Evolutionary conservation across 352 stramenopile species (phyloP).

Genomic region (Pythium aphanidermatum): DNA sequence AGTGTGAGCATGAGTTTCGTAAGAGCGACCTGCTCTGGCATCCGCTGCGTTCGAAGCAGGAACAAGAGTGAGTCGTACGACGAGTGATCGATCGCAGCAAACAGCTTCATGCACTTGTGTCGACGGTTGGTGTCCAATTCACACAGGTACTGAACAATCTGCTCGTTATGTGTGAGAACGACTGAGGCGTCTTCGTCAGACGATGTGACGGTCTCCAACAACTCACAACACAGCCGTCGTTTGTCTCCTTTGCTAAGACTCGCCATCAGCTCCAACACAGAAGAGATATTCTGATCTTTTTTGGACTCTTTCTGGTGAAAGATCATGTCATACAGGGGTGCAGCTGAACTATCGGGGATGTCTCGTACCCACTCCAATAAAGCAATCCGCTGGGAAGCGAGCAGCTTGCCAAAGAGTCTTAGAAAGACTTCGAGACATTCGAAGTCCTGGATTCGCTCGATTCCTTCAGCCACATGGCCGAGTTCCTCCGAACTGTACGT

Average conservation of each 20-base stretch:
- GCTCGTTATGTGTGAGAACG: conserved; percentile 20
- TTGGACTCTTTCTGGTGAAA: conserved; percentile 14
- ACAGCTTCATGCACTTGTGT: conserved; percentile 46
- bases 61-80: conserved; percentile 35
- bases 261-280: conserved; percentile 37
- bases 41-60: conserved; percentile 46
- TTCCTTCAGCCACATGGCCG: conserved; percentile 26
- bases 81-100: conserved; percentile 26
- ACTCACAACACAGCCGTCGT: conserved; percentile 18
- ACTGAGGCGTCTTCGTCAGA: neutral
- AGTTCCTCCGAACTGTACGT: conserved; percentile 31
- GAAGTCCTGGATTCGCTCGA: conserved; percentile 25
- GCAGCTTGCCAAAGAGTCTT: conserved; percentile 27
- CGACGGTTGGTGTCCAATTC: conserved; percentile 24
- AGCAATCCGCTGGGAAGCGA: conserved; percentile 16
- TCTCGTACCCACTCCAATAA: conserved; percentile 42
- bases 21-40: conserved; percentile 47
- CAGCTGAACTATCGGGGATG: conserved; percentile 27
- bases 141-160: conserved; percentile 41
- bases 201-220: neutral
- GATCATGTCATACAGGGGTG: conserved; percentile 37
- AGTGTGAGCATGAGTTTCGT: conserved; percentile 62
- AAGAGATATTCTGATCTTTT: conserved; percentile 4
- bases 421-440: conserved; percentile 30
- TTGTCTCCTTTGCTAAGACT: conserved; percentile 37